These are phyloP conservation scores for Globisporangium viniferum DNA, from an alignment of 352 stramenopile genomes.

Conservation along the genomic window DNA sequence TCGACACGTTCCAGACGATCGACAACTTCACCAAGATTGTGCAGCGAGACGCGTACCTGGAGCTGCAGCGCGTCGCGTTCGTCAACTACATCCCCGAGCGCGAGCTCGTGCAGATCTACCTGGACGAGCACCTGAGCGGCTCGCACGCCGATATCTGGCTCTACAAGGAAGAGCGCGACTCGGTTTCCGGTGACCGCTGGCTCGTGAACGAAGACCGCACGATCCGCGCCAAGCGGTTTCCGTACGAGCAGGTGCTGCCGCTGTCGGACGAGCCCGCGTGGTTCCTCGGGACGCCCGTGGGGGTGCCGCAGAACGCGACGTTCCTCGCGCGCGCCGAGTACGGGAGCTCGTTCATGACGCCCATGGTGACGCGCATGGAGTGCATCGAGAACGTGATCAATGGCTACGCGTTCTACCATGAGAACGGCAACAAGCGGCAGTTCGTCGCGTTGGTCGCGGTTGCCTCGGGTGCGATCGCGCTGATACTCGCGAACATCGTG, in stretches of 20 bases:
- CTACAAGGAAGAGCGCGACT: conserved; percentile 52
- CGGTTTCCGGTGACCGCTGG: conserved; percentile 29
- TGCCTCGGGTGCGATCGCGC: conserved; percentile 27
- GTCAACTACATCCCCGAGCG: conserved; percentile 53
- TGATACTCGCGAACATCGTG: conserved; percentile 24
- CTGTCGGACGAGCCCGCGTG: conserved; percentile 32
- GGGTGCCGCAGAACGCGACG: conserved; percentile 48
- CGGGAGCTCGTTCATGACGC: conserved; percentile 63
- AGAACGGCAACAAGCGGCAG: conserved; percentile 27
- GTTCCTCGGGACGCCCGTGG: conserved; percentile 59
- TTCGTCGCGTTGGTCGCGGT: conserved; percentile 26
- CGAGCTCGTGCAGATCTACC: conserved; percentile 67
- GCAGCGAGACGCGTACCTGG: conserved; percentile 35
- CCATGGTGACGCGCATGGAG: conserved; percentile 67
- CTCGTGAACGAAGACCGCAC: conserved; percentile 75
- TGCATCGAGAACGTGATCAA: conserved; percentile 81
- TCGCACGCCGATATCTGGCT: conserved; percentile 81
- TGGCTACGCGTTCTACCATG: conserved; percentile 63
- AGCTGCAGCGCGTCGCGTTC: conserved; percentile 44
- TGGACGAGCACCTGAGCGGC: conserved; percentile 38
- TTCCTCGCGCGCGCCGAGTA: conserved; percentile 69
- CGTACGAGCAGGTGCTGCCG: conserved; percentile 67
- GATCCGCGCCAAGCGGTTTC: conserved; percentile 56
- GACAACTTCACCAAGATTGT: conserved; percentile 52
- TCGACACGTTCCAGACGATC: conserved; percentile 45